Evolutionary conservation across 768 basidiomycete species (phyloP), one percentile per base, ranked within the genome.

Genomic region (Mycena kentingensis): DNA sequence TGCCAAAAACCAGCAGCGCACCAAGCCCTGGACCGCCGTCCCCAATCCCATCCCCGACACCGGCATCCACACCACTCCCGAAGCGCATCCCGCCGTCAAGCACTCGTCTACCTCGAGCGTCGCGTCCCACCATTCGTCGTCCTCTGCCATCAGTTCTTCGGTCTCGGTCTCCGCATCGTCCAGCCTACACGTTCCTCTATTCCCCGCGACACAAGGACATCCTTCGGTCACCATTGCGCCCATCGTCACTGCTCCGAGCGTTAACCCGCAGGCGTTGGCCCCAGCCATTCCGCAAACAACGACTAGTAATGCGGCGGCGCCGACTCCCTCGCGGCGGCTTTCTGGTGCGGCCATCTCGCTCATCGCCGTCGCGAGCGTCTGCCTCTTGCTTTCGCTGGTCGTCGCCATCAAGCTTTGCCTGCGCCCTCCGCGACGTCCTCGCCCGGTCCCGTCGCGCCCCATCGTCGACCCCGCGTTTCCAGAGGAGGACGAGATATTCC

Each of bases 401-500:
- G 65, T 87, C 47, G 52, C 80, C 13, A 61, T 77, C 55, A 81
- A 73, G 52, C 63, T 80, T 54, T 77, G 77, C 46, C 67, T 68
- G 51, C 77, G 78, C 25, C 85, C 82, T 21, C 72, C 70, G 18
- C 76, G 76, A 32, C 78, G 75, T 41, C 71, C 70, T n/a, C 80
- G 76, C 18, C 86, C 82, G 5, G 83, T 76, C n/a, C 88, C 87
- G 3, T 90, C 88, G 26, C 74, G 86, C n/a, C 88, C 88, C 0
- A 84, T 88, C 41, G 71, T 86, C 12, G 82, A 85, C 51, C 82
- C 87, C 32, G 71, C 69, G 12, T 78, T 74, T 54, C 65, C 75
- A 12, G 77, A 80, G 22, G n/a, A n/a, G n/a, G 74, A 77, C 35
- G 73, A 82, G 34, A 67, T 66, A 41, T 74, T 70, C 51, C 68